A percentile compares a stretch with the other conserved stretches of the same genome.
phyloP scores from a whole-genome alignment of 1,284 basidiomycete species.

The Ustilago curta region DNA sequence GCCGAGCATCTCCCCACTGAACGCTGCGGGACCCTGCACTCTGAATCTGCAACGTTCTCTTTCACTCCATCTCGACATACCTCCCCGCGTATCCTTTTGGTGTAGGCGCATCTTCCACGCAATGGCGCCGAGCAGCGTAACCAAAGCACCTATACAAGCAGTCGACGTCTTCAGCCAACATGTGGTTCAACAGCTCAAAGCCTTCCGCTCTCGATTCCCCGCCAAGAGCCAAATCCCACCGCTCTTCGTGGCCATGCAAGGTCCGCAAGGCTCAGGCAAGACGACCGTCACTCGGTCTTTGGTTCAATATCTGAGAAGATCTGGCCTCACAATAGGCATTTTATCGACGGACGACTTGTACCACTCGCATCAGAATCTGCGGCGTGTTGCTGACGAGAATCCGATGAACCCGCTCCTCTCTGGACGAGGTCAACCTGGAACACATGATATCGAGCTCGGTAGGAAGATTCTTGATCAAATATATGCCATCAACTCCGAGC shows the following conservation, averaged over 20 bases:
- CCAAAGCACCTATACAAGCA: slow-evolving; percentile 9
- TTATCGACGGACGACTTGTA: slow-evolving; percentile 46
- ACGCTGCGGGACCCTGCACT: not conserved
- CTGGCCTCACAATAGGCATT: slow-evolving; percentile 16
- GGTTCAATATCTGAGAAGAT: slow-evolving; percentile 8
- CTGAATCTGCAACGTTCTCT: not conserved
- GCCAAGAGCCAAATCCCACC: slow-evolving; percentile 7
- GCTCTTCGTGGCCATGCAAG: slow-evolving; percentile 50
- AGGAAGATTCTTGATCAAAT: slow-evolving; percentile 13
- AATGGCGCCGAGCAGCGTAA: slow-evolving; percentile 3
- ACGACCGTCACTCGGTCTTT: slow-evolving; percentile 38
- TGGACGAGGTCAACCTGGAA: slow-evolving; percentile 45
- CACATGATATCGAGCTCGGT: slow-evolving; percentile 36
- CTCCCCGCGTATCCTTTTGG: too few relatives aligned
- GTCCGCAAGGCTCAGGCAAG: slow-evolving; percentile 48
- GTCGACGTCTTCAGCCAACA: slow-evolving; percentile 39
- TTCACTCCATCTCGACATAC: not conserved
- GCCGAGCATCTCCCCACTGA: not conserved
- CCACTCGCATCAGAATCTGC: slow-evolving; percentile 28
- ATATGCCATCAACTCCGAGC: slow-evolving; percentile 22
- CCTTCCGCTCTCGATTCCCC: slow-evolving; percentile 12
- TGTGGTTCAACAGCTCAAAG: slow-evolving; percentile 23
- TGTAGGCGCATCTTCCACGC: not conserved
- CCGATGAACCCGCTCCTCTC: slow-evolving; percentile 29
- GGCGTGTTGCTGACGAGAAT: slow-evolving; percentile 28